These are phyloP conservation scores for Solanum appendiculatum DNA, from an alignment of 257 asterid genomes.

Conservation along the genomic window DNA sequence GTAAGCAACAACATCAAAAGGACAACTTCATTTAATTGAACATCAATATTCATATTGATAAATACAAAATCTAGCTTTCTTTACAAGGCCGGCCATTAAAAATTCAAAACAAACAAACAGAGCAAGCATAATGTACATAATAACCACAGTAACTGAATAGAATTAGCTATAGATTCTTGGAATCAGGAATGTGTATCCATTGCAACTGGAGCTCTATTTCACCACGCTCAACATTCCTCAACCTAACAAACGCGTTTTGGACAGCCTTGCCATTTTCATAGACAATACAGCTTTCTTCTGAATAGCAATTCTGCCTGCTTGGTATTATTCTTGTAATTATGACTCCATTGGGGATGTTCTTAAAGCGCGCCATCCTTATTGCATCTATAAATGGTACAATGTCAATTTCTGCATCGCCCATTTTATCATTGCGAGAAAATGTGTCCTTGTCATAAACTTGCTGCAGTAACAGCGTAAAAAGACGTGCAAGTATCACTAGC, in stretches of 20 bases:
- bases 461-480: too few species aligned
- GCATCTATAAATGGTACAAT: conserved; percentile 30
- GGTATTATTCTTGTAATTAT: conserved; percentile 37
- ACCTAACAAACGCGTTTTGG: conserved; percentile 47
- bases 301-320: conserved; percentile 41
- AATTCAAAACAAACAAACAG: neutral
- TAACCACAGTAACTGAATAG: neutral
- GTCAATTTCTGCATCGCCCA: conserved; percentile 78
- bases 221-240: conserved; percentile 66
- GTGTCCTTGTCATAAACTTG: conserved; percentile 51
- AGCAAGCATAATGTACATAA: neutral
- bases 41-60: neutral
- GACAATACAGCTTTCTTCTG: conserved; percentile 46
- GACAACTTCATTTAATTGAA: neutral
- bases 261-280: conserved; percentile 40
- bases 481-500: too few species aligned
- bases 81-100: neutral
- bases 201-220: conserved; percentile 50
- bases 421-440: conserved; percentile 55
- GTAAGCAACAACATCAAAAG: neutral
- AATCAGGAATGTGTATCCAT: conserved; percentile 63
- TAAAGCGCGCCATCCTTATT: conserved; percentile 13
- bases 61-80: neutral
- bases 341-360: conserved; percentile 32
- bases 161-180: conserved; percentile 13